phyloP scores from a whole-genome alignment of 768 basidiomycete genomes.

The Kwoniella pini region DNA sequence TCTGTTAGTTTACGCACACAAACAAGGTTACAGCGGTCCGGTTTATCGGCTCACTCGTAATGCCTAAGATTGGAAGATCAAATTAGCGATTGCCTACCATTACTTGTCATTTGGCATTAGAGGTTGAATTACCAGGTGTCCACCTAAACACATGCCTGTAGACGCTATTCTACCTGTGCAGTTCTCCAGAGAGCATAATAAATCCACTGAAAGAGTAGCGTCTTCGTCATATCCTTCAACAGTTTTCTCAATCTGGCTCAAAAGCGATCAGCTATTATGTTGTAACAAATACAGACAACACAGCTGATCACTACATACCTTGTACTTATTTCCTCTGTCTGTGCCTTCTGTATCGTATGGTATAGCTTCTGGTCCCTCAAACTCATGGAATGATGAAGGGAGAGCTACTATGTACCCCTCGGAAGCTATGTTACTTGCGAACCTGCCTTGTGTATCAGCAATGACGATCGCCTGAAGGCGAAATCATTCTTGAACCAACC shows the following conservation, averaged over 20 bases:
- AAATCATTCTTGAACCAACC: constrained; percentile 57
- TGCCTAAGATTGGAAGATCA: constrained; percentile 18
- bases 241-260: constrained; percentile 75
- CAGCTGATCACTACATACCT: constrained; percentile 60
- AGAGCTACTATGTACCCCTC: constrained; percentile 54
- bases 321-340: constrained; percentile 89
- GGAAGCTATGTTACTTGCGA: constrained; percentile 50
- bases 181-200: constrained; percentile 69
- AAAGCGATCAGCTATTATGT: neutral
- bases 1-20: no score
- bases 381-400: constrained; percentile 74
- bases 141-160: constrained; percentile 46
- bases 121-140: constrained; percentile 30
- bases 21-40: no score
- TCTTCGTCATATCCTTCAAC: constrained; percentile 91
- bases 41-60: constrained; percentile 44
- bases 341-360: constrained; percentile 87
- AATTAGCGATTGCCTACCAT: neutral
- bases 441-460: constrained; percentile 61
- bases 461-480: neutral
- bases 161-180: constrained; percentile 87
- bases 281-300: neutral
- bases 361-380: constrained; percentile 81
- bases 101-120: neutral
- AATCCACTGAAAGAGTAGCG: constrained; percentile 71